Evolutionary conservation across 257 asterid genomes (phyloP).

Genomic region (Apocynum venetum): DNA sequence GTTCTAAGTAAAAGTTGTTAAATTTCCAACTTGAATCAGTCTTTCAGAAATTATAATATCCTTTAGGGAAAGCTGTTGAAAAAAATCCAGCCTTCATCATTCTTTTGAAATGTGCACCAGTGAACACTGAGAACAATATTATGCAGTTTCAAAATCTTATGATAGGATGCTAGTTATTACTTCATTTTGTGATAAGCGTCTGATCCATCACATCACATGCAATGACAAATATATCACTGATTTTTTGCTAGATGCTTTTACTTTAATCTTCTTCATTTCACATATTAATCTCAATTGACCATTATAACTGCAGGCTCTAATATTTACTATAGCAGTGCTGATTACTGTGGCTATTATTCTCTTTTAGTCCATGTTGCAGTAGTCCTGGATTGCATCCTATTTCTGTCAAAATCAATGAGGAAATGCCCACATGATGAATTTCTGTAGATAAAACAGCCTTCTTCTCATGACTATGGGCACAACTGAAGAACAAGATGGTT

Average conservation of each 20-base stretch:
- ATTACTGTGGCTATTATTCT: conserved; percentile 21
- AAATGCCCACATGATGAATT: not conserved
- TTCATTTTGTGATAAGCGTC: not conserved
- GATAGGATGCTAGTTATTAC: not conserved
- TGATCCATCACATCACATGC: not conserved
- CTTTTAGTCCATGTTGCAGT: not conserved
- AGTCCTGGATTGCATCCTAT: not conserved
- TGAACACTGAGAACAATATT: not conserved
- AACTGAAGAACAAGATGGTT: not conserved
- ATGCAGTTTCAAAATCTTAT: not conserved
- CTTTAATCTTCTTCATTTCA: conserved; percentile 3
- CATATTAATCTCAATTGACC: not conserved
- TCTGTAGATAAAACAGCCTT: not conserved
- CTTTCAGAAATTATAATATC: not conserved
- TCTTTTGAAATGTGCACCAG: not conserved
- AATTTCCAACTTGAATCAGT: not conserved
- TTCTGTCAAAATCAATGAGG: not conserved
- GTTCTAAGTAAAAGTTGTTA: not conserved
- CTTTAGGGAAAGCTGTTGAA: not conserved
- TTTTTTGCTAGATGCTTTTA: not conserved
- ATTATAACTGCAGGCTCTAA: conserved; percentile 31
- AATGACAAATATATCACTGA: not conserved
- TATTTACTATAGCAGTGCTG: conserved; percentile 25
- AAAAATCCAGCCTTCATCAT: not conserved
- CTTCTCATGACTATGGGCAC: not conserved